Evolutionary conservation across 139 green algal genomes (phyloP), one percentile per base, ranked within the genome.

Genomic region (Tetraselmis striata): DNA sequence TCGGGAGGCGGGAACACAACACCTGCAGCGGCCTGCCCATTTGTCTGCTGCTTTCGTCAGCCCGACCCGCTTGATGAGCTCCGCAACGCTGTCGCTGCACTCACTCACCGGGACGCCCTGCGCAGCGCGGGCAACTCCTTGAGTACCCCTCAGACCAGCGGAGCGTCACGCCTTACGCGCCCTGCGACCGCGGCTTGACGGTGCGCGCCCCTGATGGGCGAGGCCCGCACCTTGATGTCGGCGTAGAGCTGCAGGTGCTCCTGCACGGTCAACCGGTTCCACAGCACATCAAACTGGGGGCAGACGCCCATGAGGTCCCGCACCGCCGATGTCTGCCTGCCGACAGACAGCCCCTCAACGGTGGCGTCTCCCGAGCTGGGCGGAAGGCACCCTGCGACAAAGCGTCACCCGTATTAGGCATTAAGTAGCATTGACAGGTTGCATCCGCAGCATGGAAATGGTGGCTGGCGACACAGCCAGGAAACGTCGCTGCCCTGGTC

Each of bases 191-290:
- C n/a, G n/a, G n/a, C n/a, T n/a, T n/a, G n/a, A n/a, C n/a, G n/a
- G n/a, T n/a, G n/a, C n/a, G n/a, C n/a, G n/a, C n/a, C n/a, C n/a
- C n/a, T n/a, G n/a, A n/a, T n/a, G n/a, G n/a, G n/a, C n/a, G n/a
- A n/a, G n/a, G n/a, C n/a, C 11, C 45, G 81, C 74, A 32, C 88
- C 82, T 91, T 89, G 75, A 93, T 76, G 2, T 30, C 30, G 1
- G 82, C 82, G 80, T 88, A 93, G 25, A 93, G 59, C 30, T 84
- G n/a, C 23, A 93, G 80, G 83, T 93, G 89, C 81, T 93, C 89
- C 0, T 79, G 79, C 32, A 84, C 87, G 2, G 87, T 90, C 24
- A 93, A 80, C 2, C n/a, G 59, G 25, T 81, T 76, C 89, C 89
- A 93, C 23, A 92, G 85, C 87, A 26, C 74, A 29, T 29, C 74